These are phyloP conservation scores for Candolleomyces efflorescens DNA, from an alignment of 768 basidiomycete species.

Conservation along the genomic window DNA sequence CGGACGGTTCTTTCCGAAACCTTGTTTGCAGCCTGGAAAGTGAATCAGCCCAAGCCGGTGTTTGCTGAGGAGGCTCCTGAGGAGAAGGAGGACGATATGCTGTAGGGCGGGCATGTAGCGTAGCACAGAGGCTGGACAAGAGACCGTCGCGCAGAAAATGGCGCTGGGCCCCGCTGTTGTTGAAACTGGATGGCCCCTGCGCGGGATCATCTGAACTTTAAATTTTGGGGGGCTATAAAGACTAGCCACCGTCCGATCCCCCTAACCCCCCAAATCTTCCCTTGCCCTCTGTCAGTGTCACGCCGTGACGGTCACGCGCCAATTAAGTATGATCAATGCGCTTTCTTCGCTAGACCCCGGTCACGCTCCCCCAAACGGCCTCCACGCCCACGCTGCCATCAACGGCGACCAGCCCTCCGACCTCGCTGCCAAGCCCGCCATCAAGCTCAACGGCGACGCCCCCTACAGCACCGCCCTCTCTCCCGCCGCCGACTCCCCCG, in stretches of 20 bases:
- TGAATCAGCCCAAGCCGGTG: conserved; percentile 83
- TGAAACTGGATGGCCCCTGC: conserved; percentile 59
- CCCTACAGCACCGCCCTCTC: conserved; percentile 30
- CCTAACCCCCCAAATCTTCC: conserved; percentile 75
- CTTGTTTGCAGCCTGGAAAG: conserved; percentile 71
- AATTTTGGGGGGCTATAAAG: conserved; percentile 76
- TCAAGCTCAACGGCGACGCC: conserved; percentile 26
- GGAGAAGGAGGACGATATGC: conserved; percentile 47
- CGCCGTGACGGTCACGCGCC: conserved; percentile 75
- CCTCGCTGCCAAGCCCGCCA: conserved; percentile 34
- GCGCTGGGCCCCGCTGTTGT: conserved; percentile 26
- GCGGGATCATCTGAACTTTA: conserved; percentile 81
- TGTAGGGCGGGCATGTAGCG: conserved; percentile 14
- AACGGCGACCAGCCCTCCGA: conserved; percentile 23
- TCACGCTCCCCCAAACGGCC: conserved; percentile 37
- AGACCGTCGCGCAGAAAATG: conserved; percentile 14
- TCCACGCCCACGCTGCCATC: conserved; percentile 35
- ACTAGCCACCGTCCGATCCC: conserved; percentile 63
- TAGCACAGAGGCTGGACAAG: conserved; percentile 15
- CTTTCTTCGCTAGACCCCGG: conserved; percentile 25
- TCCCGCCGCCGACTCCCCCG: conserved; percentile 49
- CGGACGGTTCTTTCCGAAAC: conserved; percentile 58
- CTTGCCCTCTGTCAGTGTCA: conserved; percentile 48
- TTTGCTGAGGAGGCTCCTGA: conserved; percentile 66
- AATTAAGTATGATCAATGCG: conserved; percentile 43